Evolutionary conservation across 371 early-diverging fungal genomes (phyloP).

Genomic region (Mucor irregularis): DNA sequence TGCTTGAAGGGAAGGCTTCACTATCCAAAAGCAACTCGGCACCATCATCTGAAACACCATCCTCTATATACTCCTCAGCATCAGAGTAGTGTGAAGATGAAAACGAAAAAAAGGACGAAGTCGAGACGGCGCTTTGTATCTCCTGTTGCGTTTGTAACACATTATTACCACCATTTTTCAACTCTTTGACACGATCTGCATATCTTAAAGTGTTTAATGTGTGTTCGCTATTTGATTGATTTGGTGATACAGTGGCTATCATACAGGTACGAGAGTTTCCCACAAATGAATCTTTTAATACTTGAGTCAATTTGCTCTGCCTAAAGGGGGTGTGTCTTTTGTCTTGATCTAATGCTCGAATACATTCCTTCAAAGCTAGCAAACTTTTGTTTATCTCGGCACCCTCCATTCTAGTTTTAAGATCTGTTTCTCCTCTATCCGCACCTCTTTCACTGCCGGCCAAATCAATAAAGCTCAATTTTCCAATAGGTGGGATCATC

Average conservation of each 20-base stretch:
- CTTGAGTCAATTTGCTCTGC: conserved; percentile 96
- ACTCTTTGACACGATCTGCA: conserved; percentile 78
- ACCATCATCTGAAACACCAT: not conserved
- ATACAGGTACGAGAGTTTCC: conserved; percentile 97
- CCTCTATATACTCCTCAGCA: conserved; percentile 46
- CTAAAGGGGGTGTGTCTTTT: conserved; percentile 95
- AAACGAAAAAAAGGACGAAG: not conserved
- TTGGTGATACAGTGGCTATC: conserved; percentile 97
- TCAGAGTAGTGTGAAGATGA: not conserved
- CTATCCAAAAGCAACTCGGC: conserved; percentile 9
- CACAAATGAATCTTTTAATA: conserved; percentile 95
- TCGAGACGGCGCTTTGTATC: not conserved
- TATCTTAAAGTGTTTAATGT: conserved; percentile 98
- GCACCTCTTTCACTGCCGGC: conserved; percentile 93
- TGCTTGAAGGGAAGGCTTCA: conserved; percentile 17
- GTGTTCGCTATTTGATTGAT: conserved; percentile 92
- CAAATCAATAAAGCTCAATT: conserved; percentile 83
- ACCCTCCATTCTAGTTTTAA: conserved; percentile 94
- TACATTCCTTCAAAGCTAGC: conserved; percentile 96
- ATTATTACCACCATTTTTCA: not conserved
- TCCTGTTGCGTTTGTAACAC: not conserved
- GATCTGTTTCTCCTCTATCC: conserved; percentile 89
- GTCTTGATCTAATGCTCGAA: conserved; percentile 93
- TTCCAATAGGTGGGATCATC: conserved; percentile 39
- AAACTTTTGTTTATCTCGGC: conserved; percentile 98